Conservation (phyloP, 2,329 filamentous ascomycete species). For the Fusarium sp. region DNA sequence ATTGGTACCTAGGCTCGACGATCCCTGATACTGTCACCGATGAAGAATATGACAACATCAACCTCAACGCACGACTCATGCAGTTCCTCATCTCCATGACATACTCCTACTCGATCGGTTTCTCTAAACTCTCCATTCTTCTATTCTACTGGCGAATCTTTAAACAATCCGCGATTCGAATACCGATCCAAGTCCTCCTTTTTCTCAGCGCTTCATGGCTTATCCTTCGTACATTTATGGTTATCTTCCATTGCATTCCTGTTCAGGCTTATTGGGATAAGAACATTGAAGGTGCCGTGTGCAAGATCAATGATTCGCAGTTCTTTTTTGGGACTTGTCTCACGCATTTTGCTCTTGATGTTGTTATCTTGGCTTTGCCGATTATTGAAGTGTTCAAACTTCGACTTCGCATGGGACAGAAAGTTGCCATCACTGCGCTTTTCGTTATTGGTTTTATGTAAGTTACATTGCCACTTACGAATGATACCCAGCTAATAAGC, state of each 20-base stretch:
- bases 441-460: slow-evolving; percentile 48
- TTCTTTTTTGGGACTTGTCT: slow-evolving; percentile 51
- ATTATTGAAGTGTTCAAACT: slow-evolving; percentile 49
- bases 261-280: slow-evolving; percentile 51
- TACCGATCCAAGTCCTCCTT: slow-evolving; percentile 45
- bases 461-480: not conserved
- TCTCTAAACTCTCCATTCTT: slow-evolving; percentile 46
- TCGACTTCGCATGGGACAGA: slow-evolving; percentile 45
- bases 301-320: slow-evolving; percentile 48
- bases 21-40: slow-evolving; percentile 20
- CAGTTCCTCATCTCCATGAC: slow-evolving; percentile 30
- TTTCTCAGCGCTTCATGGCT: slow-evolving; percentile 44
- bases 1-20: slow-evolving; percentile 33
- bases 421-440: slow-evolving; percentile 45
- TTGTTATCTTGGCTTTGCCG: slow-evolving; percentile 48
- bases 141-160: slow-evolving; percentile 50
- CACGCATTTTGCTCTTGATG: slow-evolving; percentile 49
- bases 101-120: slow-evolving; percentile 46
- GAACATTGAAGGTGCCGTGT: slow-evolving; percentile 42
- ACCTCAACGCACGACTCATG: slow-evolving; percentile 27
- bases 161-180: slow-evolving; percentile 42
- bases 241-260: slow-evolving; percentile 51
- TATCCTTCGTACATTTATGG: slow-evolving; percentile 47
- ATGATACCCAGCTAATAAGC: not conserved
- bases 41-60: slow-evolving; percentile 28